These are phyloP conservation scores for Colletotrichum sp. DNA, from an alignment of 2,329 filamentous ascomycete species.

Conservation along the genomic window DNA sequence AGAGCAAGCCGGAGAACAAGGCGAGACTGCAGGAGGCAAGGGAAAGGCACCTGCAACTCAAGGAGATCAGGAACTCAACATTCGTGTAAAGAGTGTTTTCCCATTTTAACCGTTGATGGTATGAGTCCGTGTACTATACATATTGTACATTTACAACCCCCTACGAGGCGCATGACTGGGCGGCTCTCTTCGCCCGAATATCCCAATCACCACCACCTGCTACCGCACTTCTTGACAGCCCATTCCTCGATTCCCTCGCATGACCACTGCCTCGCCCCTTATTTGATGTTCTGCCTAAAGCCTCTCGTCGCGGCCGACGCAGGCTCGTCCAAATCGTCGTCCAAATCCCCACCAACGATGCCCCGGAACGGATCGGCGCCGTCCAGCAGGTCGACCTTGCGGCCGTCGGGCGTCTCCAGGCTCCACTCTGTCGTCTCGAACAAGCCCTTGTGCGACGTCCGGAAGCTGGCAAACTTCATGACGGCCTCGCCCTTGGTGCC, in stretches of 20 bases:
- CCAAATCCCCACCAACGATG: constrained; percentile 39
- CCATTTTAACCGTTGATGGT: constrained; percentile 22
- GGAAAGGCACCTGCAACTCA: constrained; percentile 57
- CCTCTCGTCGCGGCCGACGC: constrained; percentile 43
- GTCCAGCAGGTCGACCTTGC: constrained; percentile 75
- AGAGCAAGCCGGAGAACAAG: constrained; percentile 53
- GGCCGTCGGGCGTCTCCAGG: constrained; percentile 68
- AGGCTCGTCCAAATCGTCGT: constrained; percentile 32
- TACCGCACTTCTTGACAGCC: neutral
- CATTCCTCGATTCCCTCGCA: neutral
- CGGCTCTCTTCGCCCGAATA: constrained; percentile 7
- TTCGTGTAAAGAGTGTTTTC: neutral
- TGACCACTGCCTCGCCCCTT: neutral
- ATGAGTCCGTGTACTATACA: constrained; percentile 41
- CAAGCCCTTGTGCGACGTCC: constrained; percentile 63
- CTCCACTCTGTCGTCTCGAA: constrained; percentile 95
- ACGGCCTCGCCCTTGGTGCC: constrained; percentile 73
- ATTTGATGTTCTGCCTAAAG: constrained; percentile 52
- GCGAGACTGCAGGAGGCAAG: constrained; percentile 53
- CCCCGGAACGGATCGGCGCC: constrained; percentile 71
- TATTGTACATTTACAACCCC: constrained; percentile 27
- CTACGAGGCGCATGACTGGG: constrained; percentile 8
- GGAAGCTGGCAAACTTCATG: constrained; percentile 81
- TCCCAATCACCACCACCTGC: constrained; percentile 1
- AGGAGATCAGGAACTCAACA: constrained; percentile 41